These are phyloP conservation scores for Fusarium illudens DNA, from an alignment of 2,329 filamentous ascomycete genomes.

Conservation along the genomic window DNA sequence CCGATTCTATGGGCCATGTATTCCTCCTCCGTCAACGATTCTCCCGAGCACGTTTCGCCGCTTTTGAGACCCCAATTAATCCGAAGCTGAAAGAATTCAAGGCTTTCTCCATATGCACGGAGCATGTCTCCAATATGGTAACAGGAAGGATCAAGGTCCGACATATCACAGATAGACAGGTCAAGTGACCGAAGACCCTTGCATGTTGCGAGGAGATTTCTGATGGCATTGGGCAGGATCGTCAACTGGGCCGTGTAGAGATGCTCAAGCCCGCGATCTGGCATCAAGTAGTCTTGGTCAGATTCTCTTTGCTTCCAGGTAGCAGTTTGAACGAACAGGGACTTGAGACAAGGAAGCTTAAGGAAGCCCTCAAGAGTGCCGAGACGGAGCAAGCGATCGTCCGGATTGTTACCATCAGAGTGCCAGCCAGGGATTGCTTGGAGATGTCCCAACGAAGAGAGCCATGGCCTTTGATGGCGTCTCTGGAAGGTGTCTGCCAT, in stretches of 20 bases:
- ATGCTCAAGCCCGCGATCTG: background rate
- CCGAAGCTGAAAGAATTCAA: background rate
- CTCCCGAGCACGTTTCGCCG: too few species aligned
- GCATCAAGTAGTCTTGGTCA: background rate
- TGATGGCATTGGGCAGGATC: background rate
- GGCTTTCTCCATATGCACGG: background rate
- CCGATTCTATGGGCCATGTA: background rate
- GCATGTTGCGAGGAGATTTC: background rate
- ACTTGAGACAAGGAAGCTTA: background rate
- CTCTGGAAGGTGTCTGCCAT: background rate
- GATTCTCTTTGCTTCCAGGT: background rate
- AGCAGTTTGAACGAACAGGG: background rate
- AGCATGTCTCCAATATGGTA: background rate
- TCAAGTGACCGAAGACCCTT: background rate
- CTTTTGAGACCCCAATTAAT: background rate
- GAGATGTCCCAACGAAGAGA: background rate
- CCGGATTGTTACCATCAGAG: background rate
- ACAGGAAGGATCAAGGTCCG: background rate
- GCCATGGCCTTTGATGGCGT: background rate
- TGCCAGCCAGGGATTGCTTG: background rate
- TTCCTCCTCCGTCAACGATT: background rate
- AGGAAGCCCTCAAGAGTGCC: background rate
- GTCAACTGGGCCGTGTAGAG: background rate
- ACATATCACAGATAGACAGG: background rate
- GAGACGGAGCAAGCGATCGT: background rate